phyloP scores from a whole-genome alignment of 2,329 filamentous ascomycete genomes.

The Fusarium sp. region DNA sequence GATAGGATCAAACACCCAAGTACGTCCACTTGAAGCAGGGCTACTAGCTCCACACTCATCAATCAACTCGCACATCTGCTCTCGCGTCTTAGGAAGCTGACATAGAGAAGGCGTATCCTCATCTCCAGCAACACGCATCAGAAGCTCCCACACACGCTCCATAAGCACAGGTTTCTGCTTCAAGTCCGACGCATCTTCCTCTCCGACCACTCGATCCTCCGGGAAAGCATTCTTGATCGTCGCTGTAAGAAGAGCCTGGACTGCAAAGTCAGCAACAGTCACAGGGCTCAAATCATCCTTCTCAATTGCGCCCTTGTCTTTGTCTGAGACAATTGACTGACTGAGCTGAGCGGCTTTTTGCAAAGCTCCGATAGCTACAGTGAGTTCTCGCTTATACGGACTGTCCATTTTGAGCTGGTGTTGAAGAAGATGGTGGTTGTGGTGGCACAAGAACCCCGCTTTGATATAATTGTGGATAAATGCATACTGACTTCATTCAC shows the following conservation, averaged over 20 bases:
- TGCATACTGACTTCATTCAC: constrained; percentile 40
- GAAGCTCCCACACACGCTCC: constrained; percentile 60
- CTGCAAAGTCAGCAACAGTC: constrained; percentile 69
- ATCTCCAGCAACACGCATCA: constrained; percentile 48
- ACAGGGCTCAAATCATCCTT: constrained; percentile 68
- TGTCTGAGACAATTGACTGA: constrained; percentile 58
- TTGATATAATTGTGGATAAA: constrained; percentile 42
- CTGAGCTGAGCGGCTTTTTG: constrained; percentile 61
- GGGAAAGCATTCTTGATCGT: constrained; percentile 64
- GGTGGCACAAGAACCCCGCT: constrained; percentile 33
- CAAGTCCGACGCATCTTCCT: constrained; percentile 64
- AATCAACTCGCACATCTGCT: constrained; percentile 64
- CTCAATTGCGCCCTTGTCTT: constrained; percentile 62
- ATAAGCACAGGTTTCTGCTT: constrained; percentile 56
- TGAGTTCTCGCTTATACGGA: constrained; percentile 56
- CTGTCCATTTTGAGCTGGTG: constrained; percentile 54
- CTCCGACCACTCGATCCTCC: constrained; percentile 63
- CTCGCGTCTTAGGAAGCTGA: constrained; percentile 52
- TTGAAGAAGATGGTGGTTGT: constrained; percentile 4
- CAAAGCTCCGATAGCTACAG: constrained; percentile 56
- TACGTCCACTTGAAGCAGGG: constrained; percentile 54
- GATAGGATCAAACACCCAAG: constrained; percentile 71
- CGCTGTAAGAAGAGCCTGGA: constrained; percentile 65
- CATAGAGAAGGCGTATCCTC: constrained; percentile 44
- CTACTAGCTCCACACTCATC: constrained; percentile 61